phyloP scores from a whole-genome alignment of 2,329 filamentous ascomycete genomes.

The Penicillium brevicompactum region DNA sequence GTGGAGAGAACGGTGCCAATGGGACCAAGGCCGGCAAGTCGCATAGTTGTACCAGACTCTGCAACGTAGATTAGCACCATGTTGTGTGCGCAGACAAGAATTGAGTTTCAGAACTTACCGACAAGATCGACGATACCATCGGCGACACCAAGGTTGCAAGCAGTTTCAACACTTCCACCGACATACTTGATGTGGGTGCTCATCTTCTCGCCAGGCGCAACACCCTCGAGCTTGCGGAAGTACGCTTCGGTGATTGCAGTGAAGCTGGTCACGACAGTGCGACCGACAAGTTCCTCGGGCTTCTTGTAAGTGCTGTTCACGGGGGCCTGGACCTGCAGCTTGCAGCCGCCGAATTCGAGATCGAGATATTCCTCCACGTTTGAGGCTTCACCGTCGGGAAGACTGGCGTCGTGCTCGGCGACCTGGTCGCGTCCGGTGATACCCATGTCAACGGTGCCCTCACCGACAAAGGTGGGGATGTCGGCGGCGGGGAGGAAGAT shows the following conservation, averaged over 20 bases:
- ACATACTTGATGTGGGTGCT: constrained; percentile 90
- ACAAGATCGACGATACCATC: constrained; percentile 98
- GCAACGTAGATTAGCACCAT: constrained; percentile 4
- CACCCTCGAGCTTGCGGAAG: constrained; percentile 74
- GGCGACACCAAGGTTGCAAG: constrained; percentile 91
- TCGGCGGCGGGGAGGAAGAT: constrained; percentile 96
- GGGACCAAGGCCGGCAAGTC: constrained; percentile 86
- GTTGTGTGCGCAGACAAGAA: neutral
- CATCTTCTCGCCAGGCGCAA: constrained; percentile 43
- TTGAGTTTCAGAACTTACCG: constrained; percentile 59
- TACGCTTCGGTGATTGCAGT: constrained; percentile 80
- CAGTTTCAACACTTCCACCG: constrained; percentile 94
- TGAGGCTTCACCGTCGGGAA: constrained; percentile 41
- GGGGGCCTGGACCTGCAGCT: constrained; percentile 95
- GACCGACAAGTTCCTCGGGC: constrained; percentile 79
- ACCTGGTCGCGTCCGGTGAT: constrained; percentile 95
- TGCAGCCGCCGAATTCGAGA: constrained; percentile 86
- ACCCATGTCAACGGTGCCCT: constrained; percentile 88
- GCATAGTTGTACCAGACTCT: constrained; percentile 99
- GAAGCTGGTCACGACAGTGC: constrained; percentile 95
- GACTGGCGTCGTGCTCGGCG: constrained; percentile 75
- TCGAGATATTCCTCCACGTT: constrained; percentile 87
- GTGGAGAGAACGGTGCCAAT: constrained; percentile 92
- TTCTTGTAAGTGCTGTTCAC: constrained; percentile 73
- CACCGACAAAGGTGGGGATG: constrained; percentile 95